Evolutionary conservation across 352 stramenopile genomes (phyloP).

Genomic region (Phytophthora citricola): DNA sequence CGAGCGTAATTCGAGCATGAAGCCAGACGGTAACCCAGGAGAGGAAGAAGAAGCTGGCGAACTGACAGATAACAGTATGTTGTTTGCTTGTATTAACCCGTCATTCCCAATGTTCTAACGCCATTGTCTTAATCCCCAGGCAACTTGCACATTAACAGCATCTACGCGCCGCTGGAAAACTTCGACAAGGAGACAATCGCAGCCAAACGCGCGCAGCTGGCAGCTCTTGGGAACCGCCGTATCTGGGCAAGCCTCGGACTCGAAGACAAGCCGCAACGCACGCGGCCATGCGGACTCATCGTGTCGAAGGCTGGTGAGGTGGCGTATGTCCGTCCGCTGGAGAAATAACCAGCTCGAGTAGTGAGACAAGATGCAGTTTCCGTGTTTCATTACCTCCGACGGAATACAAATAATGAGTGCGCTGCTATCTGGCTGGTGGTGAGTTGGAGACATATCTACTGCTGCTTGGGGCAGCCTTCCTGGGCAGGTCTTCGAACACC

Average conservation of each 20-base stretch:
- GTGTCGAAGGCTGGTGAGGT: constrained; percentile 81
- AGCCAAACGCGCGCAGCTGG: constrained; percentile 80
- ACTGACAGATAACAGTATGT: constrained; percentile 66
- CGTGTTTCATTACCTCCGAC: constrained; percentile 28
- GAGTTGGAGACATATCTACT: constrained; percentile 21
- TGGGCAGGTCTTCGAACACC: constrained; percentile 70
- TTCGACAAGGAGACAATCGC: constrained; percentile 85
- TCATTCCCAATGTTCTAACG: constrained; percentile 4
- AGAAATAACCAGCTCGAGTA: constrained; percentile 50
- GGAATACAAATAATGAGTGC: constrained; percentile 46
- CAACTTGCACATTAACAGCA: constrained; percentile 67
- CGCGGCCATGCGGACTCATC: constrained; percentile 65
- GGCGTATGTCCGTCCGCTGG: constrained; percentile 66
- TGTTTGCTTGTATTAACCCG: neutral
- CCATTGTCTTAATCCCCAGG: constrained; percentile 27
- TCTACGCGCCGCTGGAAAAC: constrained; percentile 78
- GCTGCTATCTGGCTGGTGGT: constrained; percentile 19
- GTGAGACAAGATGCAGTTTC: constrained; percentile 25
- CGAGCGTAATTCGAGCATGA: constrained; percentile 51
- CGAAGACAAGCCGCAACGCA: constrained; percentile 73
- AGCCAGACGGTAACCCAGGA: constrained; percentile 33
- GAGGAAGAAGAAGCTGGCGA: constrained; percentile 81
- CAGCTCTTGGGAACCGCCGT: constrained; percentile 74
- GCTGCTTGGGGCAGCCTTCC: constrained; percentile 50
- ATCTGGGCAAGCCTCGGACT: constrained; percentile 89